phyloP scores from a whole-genome alignment of 2,329 filamentous ascomycete species.

The Fusarium devonianum region DNA sequence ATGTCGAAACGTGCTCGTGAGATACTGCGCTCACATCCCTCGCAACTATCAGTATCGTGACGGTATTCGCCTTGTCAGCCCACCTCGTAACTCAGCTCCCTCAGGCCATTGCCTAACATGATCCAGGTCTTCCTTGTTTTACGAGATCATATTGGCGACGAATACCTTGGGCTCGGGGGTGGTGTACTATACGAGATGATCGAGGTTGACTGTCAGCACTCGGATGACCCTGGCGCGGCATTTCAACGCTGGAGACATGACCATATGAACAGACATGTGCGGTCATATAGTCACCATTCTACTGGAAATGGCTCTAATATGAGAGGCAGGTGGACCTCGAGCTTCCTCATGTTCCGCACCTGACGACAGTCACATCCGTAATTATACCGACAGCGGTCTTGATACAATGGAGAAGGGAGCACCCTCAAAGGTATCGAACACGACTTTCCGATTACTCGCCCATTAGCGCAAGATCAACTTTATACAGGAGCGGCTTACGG shows the following conservation, averaged over 20 bases:
- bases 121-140: slow-evolving; percentile 51
- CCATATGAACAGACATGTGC: slow-evolving; percentile 54
- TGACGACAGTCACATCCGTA: slow-evolving; percentile 53
- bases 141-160: slow-evolving; percentile 54
- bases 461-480: slow-evolving; percentile 4
- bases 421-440: slow-evolving; percentile 50
- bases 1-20: slow-evolving; percentile 55
- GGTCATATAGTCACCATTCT: slow-evolving; percentile 6
- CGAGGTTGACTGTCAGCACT: slow-evolving; percentile 54
- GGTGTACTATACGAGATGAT: slow-evolving; percentile 57
- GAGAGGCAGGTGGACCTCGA: slow-evolving; percentile 50
- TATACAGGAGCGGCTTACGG: slow-evolving; percentile 42
- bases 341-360: slow-evolving; percentile 56
- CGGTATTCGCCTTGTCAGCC: slow-evolving; percentile 51
- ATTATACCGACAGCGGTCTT: slow-evolving; percentile 51
- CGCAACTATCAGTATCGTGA: slow-evolving; percentile 57
- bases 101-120: not conserved
- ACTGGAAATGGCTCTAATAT: slow-evolving; percentile 11
- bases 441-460: slow-evolving; percentile 51
- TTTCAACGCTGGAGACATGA: slow-evolving; percentile 57
- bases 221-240: slow-evolving; percentile 54
- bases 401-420: slow-evolving; percentile 47
- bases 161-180: slow-evolving; percentile 52
- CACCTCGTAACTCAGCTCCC: not conserved
- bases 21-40: slow-evolving; percentile 53